A percentile compares a stretch with the other conserved stretches of the same genome.
These are phyloP conservation scores for Podosphaera fusca DNA, from an alignment of 2,329 filamentous ascomycete species.

Conservation along the genomic window DNA sequence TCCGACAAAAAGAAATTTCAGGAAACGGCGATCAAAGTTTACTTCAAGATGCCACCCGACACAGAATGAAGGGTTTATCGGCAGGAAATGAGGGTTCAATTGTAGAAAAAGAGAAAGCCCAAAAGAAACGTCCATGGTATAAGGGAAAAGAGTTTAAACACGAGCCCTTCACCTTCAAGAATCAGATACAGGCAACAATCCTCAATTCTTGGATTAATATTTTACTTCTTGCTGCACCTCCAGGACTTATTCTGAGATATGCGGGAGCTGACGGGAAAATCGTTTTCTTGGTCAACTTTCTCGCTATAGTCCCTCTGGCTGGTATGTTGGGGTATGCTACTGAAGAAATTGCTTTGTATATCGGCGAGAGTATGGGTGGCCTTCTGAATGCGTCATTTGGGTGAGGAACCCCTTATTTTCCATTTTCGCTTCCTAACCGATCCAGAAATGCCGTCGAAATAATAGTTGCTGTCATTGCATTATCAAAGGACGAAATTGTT, in stretches of 20 bases:
- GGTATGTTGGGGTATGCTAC: slow-evolving; percentile 73
- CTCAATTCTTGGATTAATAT: slow-evolving; percentile 76
- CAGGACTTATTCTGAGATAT: slow-evolving; percentile 56
- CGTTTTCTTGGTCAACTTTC: slow-evolving; percentile 76
- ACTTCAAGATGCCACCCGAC: too few relatives aligned
- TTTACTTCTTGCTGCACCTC: slow-evolving; percentile 53
- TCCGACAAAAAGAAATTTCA: too few relatives aligned
- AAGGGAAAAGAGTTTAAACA: slow-evolving; percentile 20
- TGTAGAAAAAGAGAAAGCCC: slow-evolving; percentile 6
- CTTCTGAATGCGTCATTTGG: slow-evolving; percentile 81
- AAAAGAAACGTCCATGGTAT: slow-evolving; percentile 13
- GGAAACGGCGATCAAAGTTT: too few relatives aligned
- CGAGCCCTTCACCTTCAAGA: slow-evolving; percentile 29
- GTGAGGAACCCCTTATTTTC: slow-evolving; percentile 19
- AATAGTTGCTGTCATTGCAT: slow-evolving; percentile 69
- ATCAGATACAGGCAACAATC: slow-evolving; percentile 51
- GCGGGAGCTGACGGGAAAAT: slow-evolving; percentile 32
- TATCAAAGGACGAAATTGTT: slow-evolving; percentile 40
- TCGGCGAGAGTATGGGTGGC: slow-evolving; percentile 69
- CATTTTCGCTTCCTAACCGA: slow-evolving; percentile 10
- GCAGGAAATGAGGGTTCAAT: too few relatives aligned
- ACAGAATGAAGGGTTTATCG: too few relatives aligned
- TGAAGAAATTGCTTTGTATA: slow-evolving; percentile 64
- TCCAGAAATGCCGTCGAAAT: slow-evolving; percentile 61
- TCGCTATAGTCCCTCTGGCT: slow-evolving; percentile 78